A percentile compares a stretch with the other conserved stretches of the same genome.
Conservation (phyloP, 768 basidiomycete species). For the Clitopilus passeckerianus region DNA sequence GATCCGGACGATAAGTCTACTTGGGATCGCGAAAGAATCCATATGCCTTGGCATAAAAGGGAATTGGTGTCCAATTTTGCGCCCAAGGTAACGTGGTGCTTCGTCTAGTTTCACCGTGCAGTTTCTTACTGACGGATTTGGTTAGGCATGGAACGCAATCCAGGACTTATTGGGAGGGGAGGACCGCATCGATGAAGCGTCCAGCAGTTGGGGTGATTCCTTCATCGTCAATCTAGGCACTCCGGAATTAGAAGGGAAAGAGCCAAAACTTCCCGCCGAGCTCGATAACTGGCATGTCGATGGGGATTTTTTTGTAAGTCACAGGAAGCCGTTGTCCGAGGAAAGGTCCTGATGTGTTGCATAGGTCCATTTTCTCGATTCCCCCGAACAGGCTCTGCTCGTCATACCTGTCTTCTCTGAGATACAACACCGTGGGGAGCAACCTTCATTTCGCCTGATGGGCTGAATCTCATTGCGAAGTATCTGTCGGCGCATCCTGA, state of each 20-base stretch:
- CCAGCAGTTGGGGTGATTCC: conserved; percentile 49
- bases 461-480: conserved; percentile 41
- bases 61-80: conserved; percentile 44
- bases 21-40: conserved; percentile 47
- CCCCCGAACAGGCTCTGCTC: conserved; percentile 59
- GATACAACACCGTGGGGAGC: conserved; percentile 52
- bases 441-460: conserved; percentile 57
- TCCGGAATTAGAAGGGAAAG: conserved; percentile 29
- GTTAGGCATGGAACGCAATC: conserved; percentile 55
- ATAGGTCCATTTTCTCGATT: conserved; percentile 58
- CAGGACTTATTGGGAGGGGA: conserved; percentile 56
- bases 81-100: conserved; percentile 35
- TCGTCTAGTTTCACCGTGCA: neutral
- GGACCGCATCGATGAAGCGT: conserved; percentile 47
- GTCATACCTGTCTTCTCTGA: conserved; percentile 60
- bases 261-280: conserved; percentile 24
- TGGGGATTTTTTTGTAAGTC: conserved; percentile 49
- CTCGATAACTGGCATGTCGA: conserved; percentile 65
- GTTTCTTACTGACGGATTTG: neutral
- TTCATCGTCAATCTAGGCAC: conserved; percentile 62
- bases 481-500: conserved; percentile 50
- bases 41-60: conserved; percentile 50
- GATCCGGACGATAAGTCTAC: conserved; percentile 50
- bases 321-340: neutral
- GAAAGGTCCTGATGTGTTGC: neutral